Evolutionary conservation across 2,329 filamentous ascomycete species (phyloP), one percentile per base, ranked within the genome.

Genomic region (Corinectria fuckeliana): DNA sequence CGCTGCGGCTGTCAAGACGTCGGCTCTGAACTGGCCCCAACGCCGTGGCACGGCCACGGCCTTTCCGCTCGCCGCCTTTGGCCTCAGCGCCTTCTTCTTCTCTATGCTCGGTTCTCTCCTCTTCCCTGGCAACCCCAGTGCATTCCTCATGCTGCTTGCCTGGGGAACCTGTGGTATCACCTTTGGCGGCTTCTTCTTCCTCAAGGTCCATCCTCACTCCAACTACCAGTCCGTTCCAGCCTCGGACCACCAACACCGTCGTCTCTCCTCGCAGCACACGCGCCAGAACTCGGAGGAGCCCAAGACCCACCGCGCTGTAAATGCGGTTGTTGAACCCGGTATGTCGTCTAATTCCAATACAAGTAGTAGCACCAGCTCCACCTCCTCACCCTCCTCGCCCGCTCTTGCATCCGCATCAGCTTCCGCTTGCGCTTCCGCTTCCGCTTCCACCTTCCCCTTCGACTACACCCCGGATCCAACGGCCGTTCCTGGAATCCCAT

Each of bases 71-170:
- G 92, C 95, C 56, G 93, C 92, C 3, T 98, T 98, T 72, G 95
- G 95, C 3, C 79, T 99, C 57, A 97, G 93, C 74, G 95, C 95
- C 54, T 95, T 99, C 78, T 96, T 98, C 80, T 99, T 97, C 78
- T 94, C 95, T 0, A 83, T 89, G 2, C 77, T 96, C 30, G 91
- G 92, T 20, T 86, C 87, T 16, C 72, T 96, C 45, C 80, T 92
- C 38, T 93, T 97, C 72, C 91, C 92, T 2, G 92, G 92, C 36
- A 88, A 96, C 69, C 95, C 93, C 1, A 89, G 90, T 55, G 85
- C 86, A 36, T 93, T 97, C 68, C 82, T 99, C 57, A 81, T 94
- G 64, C 80, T 98, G 25, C 82, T 99, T 38, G 88, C 93, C 3
- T 82, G 87, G 63, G 93, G 93, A 14, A 97, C 94, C 1, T 91